Percentiles rank a stretch among this genome's conserved stretches.
Evolutionary conservation across 495 filamentous ascomycete genomes (phyloP).

Genomic region (Xylaria intraflava): DNA sequence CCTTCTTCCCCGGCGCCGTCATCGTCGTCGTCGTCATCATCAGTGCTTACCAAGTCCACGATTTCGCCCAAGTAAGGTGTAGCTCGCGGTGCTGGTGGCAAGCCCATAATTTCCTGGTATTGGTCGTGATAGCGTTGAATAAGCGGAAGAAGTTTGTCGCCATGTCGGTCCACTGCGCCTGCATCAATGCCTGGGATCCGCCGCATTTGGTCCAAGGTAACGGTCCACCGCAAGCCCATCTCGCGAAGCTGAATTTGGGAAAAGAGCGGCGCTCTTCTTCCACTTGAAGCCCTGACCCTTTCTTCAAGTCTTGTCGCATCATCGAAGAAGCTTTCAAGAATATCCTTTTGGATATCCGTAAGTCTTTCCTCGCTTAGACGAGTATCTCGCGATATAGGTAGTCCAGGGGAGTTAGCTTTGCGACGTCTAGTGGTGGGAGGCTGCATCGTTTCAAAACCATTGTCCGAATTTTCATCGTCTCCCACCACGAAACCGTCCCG

Average conservation of each 20-base stretch:
- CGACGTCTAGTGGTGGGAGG: constrained; percentile 34
- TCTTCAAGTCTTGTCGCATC: constrained; percentile 62
- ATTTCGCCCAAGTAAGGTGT: constrained; percentile 29
- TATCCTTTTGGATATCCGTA: constrained; percentile 39
- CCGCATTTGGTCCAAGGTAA: constrained; percentile 52
- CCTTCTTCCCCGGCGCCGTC: constrained; percentile 39
- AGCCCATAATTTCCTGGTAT: constrained; percentile 54
- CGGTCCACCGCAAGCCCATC: constrained; percentile 73
- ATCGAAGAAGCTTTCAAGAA: constrained; percentile 60
- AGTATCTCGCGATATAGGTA: constrained; percentile 66
- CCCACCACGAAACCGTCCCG: constrained; percentile 48
- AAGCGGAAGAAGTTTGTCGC: constrained; percentile 58
- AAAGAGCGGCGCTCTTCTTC: constrained; percentile 62
- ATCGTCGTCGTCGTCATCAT: constrained; percentile 51
- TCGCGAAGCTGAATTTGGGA: constrained; percentile 70
- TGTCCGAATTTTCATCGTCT: constrained; percentile 37
- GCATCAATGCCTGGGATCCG: constrained; percentile 61
- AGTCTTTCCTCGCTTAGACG: constrained; percentile 54
- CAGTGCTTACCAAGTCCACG: constrained; percentile 59
- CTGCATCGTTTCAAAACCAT: constrained; percentile 53
- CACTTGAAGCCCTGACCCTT: constrained; percentile 56
- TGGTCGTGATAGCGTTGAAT: constrained; percentile 48
- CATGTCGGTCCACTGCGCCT: constrained; percentile 65
- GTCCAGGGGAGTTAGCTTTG: constrained; percentile 41
- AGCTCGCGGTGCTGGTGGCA: background rate